Base-by-base conservation (phyloP, 148 eudicot species). In the Heliamphora exappendiculata region DNA sequence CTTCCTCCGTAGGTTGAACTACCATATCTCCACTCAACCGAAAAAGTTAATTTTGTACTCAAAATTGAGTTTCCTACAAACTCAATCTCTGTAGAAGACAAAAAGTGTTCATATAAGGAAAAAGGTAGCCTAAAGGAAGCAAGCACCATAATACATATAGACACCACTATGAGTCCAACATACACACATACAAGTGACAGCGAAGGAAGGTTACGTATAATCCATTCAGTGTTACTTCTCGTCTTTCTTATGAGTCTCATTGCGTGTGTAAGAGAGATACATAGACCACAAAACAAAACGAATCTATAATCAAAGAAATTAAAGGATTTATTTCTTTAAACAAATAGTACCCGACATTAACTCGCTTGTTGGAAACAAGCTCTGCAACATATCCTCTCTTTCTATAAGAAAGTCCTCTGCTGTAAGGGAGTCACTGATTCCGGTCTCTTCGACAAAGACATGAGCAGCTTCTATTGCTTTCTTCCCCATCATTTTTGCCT, bases 401-500 rank as follows among this genome's bases (percentile, higher is more conserved):
- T 95, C 93, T 3, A 82, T 83, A 70, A 92, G 89, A 84, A 95
- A 95, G 78, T 88, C 97, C 79, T 92, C 98, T 28, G 97, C 93
- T 60, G 96, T 84, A 75, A 95, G 90, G 68, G 86, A 87, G 39
- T 89, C 94, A 36, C 93, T 84, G 9, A 95, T 88, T 80, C 97
- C 97, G 60, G 89, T 87, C 82, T 92, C 96, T 84, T 92, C 93
- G 39, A 95, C 96, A 87, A 95, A 95, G 73, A 95, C 76, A 71
- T 80, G 87, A 68, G 98, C 98, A 81, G 97, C 91, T 87, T 95
- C 98, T 70, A 92, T 83, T 54, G 98, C 96, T 82, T 95, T 95
- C 81, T 73, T 95, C 47, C 98, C 98, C 98, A 95, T 95, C 98
- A 95, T 92, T 82, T 88, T 95, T 39, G 98, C 88, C 89, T 92